Conservation (phyloP, 805 yeast genomes). For the Hanseniaspora meyeri region DNA sequence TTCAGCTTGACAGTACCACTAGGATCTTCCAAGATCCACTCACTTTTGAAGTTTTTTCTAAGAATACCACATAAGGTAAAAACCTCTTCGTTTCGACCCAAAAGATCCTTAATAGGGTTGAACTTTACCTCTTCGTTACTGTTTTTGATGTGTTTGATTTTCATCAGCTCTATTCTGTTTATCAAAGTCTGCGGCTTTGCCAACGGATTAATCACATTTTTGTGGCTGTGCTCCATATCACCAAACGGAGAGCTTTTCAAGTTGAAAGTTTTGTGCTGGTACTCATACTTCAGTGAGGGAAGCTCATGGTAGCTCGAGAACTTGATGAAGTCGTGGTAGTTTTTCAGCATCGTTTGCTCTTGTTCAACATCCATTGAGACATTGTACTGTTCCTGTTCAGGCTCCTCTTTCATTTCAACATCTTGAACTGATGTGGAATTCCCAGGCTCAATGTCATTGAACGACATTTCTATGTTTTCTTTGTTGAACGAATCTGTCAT, state of each 20-base stretch:
- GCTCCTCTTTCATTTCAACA: background rate
- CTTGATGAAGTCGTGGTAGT: conserved; percentile 1
- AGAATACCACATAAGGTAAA: conserved; percentile 73
- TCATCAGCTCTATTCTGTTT: conserved; percentile 41
- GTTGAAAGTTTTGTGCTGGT: background rate
- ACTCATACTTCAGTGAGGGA: background rate
- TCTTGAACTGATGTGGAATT: conserved; percentile 4
- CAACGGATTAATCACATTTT: background rate
- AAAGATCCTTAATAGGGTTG: conserved; percentile 66
- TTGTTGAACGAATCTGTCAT: background rate
- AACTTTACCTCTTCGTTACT: conserved; percentile 28
- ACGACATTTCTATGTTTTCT: background rate
- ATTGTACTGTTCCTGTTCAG: background rate
- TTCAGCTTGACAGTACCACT: conserved; percentile 45
- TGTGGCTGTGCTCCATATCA: background rate
- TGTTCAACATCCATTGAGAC: background rate
- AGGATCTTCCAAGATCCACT: conserved; percentile 69
- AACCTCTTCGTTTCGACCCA: conserved; percentile 70
- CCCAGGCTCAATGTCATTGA: background rate
- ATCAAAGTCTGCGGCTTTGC: background rate
- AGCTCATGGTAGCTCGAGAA: conserved; percentile 4
- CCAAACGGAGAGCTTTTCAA: background rate
- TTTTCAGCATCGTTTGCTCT: background rate
- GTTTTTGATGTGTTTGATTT: conserved; percentile 4
- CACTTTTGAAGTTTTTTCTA: conserved; percentile 48